Conservation (phyloP, 2,329 filamentous ascomycete genomes). For the Fusarium pseudograminearum region DNA sequence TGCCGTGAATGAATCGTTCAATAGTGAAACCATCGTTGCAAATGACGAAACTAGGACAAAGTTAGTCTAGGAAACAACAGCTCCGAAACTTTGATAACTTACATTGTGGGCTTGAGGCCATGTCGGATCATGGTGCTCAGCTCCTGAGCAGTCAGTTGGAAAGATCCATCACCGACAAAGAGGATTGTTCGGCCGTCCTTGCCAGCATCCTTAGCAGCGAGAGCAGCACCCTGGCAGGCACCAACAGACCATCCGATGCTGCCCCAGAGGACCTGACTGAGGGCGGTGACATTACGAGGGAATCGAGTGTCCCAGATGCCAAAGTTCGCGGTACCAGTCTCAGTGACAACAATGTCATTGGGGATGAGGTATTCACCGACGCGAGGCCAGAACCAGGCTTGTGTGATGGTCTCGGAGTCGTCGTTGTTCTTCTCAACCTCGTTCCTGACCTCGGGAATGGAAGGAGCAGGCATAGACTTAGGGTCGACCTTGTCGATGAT, state of each 20-base stretch:
- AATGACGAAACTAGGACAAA: slow-evolving; percentile 74
- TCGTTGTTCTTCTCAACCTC: slow-evolving; percentile 58
- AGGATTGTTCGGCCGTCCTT: slow-evolving; percentile 76
- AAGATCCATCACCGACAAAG: slow-evolving; percentile 89
- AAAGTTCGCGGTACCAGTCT: slow-evolving; percentile 90
- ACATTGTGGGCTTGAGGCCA: slow-evolving; percentile 80
- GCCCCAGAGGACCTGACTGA: slow-evolving; percentile 83
- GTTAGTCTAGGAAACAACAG: slow-evolving; percentile 34
- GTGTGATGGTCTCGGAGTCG: slow-evolving; percentile 65
- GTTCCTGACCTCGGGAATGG: slow-evolving; percentile 67
- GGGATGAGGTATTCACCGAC: slow-evolving; percentile 78
- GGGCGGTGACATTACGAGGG: slow-evolving; percentile 79
- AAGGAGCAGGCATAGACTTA: slow-evolving; percentile 66
- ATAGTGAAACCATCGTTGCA: slow-evolving; percentile 93
- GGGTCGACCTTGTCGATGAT: slow-evolving; percentile 71
- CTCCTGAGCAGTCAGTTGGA: slow-evolving; percentile 88
- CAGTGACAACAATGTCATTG: slow-evolving; percentile 83
- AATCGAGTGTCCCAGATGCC: slow-evolving; percentile 89
- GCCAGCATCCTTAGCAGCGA: slow-evolving; percentile 76
- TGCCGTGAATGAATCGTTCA: slow-evolving; percentile 88
- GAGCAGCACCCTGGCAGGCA: slow-evolving; percentile 73
- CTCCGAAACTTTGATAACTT: slow-evolving; percentile 51
- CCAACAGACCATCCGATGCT: slow-evolving; percentile 72
- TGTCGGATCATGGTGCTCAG: slow-evolving; percentile 85
- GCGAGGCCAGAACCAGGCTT: slow-evolving; percentile 82